Percentiles rank a stretch among this genome's conserved stretches.
These are phyloP conservation scores for Lentinula raphanica DNA, from an alignment of 768 basidiomycete genomes.

Conservation along the genomic window DNA sequence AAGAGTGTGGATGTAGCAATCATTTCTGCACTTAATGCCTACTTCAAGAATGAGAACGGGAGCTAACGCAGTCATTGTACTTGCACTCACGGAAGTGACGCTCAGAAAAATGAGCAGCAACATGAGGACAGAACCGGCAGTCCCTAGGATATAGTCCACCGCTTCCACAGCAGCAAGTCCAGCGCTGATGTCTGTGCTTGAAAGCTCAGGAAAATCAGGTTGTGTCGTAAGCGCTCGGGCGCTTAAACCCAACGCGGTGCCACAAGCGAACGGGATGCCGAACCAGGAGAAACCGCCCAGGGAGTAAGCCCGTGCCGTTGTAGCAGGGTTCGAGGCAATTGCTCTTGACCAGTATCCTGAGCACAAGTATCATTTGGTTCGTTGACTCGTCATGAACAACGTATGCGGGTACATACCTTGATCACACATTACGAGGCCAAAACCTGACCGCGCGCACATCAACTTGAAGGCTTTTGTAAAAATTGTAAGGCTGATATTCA, in stretches of 20 bases:
- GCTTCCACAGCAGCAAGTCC: constrained; percentile 29
- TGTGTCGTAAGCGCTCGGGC: constrained; percentile 21
- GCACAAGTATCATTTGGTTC: too few relatives aligned
- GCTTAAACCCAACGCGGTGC: constrained; percentile 35
- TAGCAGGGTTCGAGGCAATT: constrained; percentile 24
- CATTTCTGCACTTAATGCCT: constrained; percentile 24
- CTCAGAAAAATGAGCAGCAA: constrained; percentile 31
- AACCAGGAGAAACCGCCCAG: constrained; percentile 33
- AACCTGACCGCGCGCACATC: too few relatives aligned
- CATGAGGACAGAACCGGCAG: constrained; percentile 27
- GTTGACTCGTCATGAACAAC: too few relatives aligned
- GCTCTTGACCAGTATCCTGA: constrained; percentile 22
- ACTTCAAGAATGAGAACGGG: not conserved
- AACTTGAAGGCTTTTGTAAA: too few relatives aligned
- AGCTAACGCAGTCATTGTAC: too few relatives aligned
- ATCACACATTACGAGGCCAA: constrained; percentile 11
- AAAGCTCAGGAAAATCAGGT: constrained; percentile 8
- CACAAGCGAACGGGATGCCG: constrained; percentile 37
- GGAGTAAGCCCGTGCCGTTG: constrained; percentile 26
- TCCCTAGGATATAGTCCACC: constrained; percentile 27
- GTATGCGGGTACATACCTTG: constrained; percentile 14
- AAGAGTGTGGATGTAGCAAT: constrained; percentile 24
- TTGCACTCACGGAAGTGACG: constrained; percentile 25
- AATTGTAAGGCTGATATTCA: too few relatives aligned
- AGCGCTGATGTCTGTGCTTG: constrained; percentile 1